Percentiles rank a stretch among this genome's conserved stretches.
phyloP scores from a whole-genome alignment of 176 grass and related monocot species.

The Aegilops tauschii region DNA sequence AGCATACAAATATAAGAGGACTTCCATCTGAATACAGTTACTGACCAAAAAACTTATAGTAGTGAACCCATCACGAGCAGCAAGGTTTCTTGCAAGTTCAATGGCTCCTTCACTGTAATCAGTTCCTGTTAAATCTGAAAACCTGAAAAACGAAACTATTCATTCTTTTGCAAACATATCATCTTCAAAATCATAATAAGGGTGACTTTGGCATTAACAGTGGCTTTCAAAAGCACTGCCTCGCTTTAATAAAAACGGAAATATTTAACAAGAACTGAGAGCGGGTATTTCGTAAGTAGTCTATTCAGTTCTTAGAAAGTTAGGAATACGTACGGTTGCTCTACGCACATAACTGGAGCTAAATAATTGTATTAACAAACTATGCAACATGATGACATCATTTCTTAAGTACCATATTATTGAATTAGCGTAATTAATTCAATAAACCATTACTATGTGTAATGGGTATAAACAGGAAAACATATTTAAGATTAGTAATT shows the following conservation, averaged over 20 bases:
- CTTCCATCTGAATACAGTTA: neutral
- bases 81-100: conserved; percentile 82
- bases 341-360: neutral
- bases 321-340: neutral
- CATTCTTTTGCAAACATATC: neutral
- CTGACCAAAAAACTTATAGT: conserved; percentile 80
- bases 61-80: conserved; percentile 68
- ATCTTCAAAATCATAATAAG: conserved; percentile 1
- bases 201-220: neutral
- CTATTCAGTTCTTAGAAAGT: conserved; percentile 12
- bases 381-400: neutral
- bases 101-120: conserved; percentile 98
- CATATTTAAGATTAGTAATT: neutral
- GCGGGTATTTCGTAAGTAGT: neutral
- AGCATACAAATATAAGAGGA: neutral
- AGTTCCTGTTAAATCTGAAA: conserved; percentile 85
- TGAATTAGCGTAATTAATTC: neutral
- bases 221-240: neutral
- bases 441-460: neutral
- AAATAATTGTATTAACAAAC: conserved; percentile 2
- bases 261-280: neutral
- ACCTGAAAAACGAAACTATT: conserved; percentile 42
- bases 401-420: neutral
- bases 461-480: conserved; percentile 9
- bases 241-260: neutral